Conservation (phyloP, 1,284 basidiomycete genomes). For the Microbotryum lychnidis-dioicae region DNA sequence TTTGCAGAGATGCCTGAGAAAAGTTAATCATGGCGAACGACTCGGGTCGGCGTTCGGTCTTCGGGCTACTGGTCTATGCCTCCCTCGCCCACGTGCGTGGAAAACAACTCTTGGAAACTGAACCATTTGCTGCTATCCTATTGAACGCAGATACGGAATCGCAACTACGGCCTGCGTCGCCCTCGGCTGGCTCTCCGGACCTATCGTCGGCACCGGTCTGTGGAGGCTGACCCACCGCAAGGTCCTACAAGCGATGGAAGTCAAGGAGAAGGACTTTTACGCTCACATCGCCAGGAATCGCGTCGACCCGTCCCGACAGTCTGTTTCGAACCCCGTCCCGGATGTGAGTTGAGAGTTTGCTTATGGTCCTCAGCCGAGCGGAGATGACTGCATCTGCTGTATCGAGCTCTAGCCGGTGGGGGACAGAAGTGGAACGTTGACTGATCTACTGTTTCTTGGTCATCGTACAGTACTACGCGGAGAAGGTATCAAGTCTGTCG, state of each 20-base stretch:
- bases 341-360: not conserved
- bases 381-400: too few species aligned
- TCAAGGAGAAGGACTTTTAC: conserved; percentile 35
- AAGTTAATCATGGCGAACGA: not conserved
- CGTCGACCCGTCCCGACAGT: conserved; percentile 32
- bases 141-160: conserved; percentile 20
- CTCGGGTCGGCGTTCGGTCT: not conserved
- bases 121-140: not conserved
- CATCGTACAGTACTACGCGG: conserved; percentile 33
- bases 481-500: conserved; percentile 30
- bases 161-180: conserved; percentile 32
- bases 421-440: too few species aligned
- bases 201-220: conserved; percentile 27
- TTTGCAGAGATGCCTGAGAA: not conserved
- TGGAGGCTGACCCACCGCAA: conserved; percentile 30
- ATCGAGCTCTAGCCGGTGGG: too few species aligned
- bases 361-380: not conserved
- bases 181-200: conserved; percentile 34
- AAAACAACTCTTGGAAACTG: not conserved
- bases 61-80: not conserved
- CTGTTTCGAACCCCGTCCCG: conserved; percentile 27
- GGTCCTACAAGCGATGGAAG: conserved; percentile 27
- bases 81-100: not conserved
- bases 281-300: conserved; percentile 31
- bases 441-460: conserved; percentile 6